phyloP scores from a whole-genome alignment of 805 yeast species.

The Kluyveromyces dobzhanskii region DNA sequence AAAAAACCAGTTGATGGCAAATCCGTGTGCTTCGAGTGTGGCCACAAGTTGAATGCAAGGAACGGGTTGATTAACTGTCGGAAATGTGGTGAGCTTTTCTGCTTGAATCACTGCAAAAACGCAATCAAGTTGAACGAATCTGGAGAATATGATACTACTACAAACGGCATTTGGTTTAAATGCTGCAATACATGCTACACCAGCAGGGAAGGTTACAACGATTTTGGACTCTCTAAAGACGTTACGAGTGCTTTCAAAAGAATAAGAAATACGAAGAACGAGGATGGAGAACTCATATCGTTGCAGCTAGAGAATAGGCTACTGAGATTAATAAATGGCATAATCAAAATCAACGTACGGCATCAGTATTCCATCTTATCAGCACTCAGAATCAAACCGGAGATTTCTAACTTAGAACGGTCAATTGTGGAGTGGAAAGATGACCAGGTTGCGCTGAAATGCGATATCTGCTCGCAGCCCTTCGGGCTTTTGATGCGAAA shows the following conservation, averaged over 20 bases:
- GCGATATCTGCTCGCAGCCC: constrained; percentile 52
- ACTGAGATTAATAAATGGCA: constrained; percentile 33
- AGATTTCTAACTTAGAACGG: constrained; percentile 36
- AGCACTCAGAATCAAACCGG: constrained; percentile 20
- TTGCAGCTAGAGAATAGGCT: constrained; percentile 56
- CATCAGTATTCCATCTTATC: constrained; percentile 20
- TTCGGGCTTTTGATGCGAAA: constrained; percentile 58
- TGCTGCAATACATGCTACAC: constrained; percentile 60
- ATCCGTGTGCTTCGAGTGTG: constrained; percentile 31
- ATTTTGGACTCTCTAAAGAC: constrained; percentile 40
- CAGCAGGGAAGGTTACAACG: constrained; percentile 44
- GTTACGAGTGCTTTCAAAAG: constrained; percentile 35
- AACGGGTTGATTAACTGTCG: constrained; percentile 51
- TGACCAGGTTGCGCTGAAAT: constrained; percentile 38
- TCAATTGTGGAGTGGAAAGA: constrained; percentile 59
- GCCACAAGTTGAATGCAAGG: constrained; percentile 49
- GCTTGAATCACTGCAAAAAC: constrained; percentile 54
- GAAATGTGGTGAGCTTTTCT: constrained; percentile 65
- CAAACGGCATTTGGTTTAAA: constrained; percentile 55
- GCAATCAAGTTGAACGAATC: constrained; percentile 41
- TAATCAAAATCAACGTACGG: constrained; percentile 19
- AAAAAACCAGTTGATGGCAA: constrained; percentile 10
- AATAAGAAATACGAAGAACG: constrained; percentile 36
- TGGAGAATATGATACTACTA: constrained; percentile 39
- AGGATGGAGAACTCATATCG: constrained; percentile 43